Evolutionary conservation across 495 filamentous ascomycete species (phyloP), one percentile per base, ranked within the genome.

Genomic region (Aspergillus ostianus): DNA sequence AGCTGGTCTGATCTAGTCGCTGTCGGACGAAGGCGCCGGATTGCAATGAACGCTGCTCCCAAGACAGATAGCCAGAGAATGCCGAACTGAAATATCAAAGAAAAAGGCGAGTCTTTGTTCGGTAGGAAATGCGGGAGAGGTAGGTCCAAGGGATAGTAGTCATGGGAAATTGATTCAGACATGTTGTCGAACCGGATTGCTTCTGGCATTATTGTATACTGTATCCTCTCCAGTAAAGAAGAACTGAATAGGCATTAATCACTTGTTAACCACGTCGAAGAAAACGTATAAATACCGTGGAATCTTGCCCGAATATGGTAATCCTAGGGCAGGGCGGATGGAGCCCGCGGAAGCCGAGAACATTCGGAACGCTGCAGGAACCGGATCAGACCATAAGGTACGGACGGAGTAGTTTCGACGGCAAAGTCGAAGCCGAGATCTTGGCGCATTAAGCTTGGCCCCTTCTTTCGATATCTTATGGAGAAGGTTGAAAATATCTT

Each of bases 21-120:
- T 10, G 45, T 60, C 30, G 58, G 58, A n/a, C 58, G 58, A 6
- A 51, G 19, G 18, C 45, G 46, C 3, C 47, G 58, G 13, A 60
- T 55, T 4, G n/a, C 27, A 13, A 60, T 12, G 5, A 51, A 23
- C 6, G 29, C 58, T 18, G 9, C 4, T 0, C 51, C 58, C n/a
- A 60, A 20, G 3, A 47, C 52, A 0, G 52, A 52, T 1, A 23
- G 18, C 58, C 58, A 60, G 1, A 60, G 53, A 17, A 60, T 4
- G 5, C 45, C 58, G 17, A 60, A 60, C 32, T 51, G 58, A 5
- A 19, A 46, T 8, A 60, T 60, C 6, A 60, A 32, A 30, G 58
- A 60, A 4, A 55, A 10, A 0, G 49, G 32, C 32, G 58, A 51
- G 15, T 52, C 55, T 2, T 50, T 20, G 23, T 58, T 58, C 10